Base-by-base conservation (phyloP, 106 monocot genomes). In the Dioscorea zingiberensis region DNA sequence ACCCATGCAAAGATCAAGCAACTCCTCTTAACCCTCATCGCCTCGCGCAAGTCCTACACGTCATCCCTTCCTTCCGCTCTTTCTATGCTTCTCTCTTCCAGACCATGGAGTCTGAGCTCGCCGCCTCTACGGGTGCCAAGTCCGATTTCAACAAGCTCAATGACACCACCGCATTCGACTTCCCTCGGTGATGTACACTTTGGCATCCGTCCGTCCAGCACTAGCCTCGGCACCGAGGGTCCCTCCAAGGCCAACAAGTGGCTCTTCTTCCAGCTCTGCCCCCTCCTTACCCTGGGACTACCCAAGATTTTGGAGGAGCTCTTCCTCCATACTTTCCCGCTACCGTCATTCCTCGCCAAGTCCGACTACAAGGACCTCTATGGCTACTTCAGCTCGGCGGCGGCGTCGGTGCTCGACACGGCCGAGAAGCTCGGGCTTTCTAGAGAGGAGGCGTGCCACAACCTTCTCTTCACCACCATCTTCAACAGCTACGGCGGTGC, bases 401-500 rank as follows among this genome's bases (percentile, higher is more conserved):
- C 77, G 3, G 17, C 49, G 8, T 15, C 12, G 26, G 62, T 53
- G 3, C 58, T 80, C n/a, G 66, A 76, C 60, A 21, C 13, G 4
- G 76, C 77, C 4, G 70, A 60, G n/a, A 29, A 69, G 32, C 48
- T 77, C 11, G 85, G 85, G 2, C 63, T 85, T 28, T 25, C 73
- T 2, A 59, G 70, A n/a, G 80, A 85, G 13, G 85, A 85, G 55
- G 78, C 81, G 1, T 68, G 64, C 59, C 81, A 86, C 63, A 81
- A 82, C 73, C 71, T 86, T 2, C 62, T 87, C 44, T 87, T 82
- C 60, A 63, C 66, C 11, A 67, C 76, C 9, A n/a, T 30, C 32
- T 72, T 87, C 71, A 86, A 86, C 72, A 47, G 77, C 18, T 78
- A 55, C 73, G 78, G 81, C 9, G 86, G 81, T 1, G 2, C 75